Conservation (phyloP, 345 rosid genomes). For the Euphorbia pulcherrima region DNA sequence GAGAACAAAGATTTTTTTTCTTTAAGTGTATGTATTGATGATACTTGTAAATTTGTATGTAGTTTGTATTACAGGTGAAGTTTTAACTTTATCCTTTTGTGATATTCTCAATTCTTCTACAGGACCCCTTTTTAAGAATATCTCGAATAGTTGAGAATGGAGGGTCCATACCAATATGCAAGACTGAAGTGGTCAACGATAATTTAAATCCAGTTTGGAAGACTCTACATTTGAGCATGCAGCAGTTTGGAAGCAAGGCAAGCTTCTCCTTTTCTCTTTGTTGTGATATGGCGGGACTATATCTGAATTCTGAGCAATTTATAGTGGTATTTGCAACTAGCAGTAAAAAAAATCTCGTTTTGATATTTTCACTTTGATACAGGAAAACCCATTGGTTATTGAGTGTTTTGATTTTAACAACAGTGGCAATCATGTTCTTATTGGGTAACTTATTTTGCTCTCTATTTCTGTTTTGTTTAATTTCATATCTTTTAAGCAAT, state of each 20-base stretch:
- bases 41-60: not conserved
- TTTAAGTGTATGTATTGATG: constrained; percentile 56
- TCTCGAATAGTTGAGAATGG: constrained; percentile 63
- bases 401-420: constrained; percentile 84
- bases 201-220: constrained; percentile 78
- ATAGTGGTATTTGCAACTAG: not conserved
- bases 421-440: constrained; percentile 57
- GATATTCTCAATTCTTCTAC: constrained; percentile 1
- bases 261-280: constrained; percentile 19
- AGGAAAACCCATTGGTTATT: constrained; percentile 71
- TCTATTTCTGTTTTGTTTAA: not conserved
- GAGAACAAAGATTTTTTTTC: constrained; percentile 75
- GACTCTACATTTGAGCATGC: constrained; percentile 58
- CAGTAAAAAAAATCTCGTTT: not conserved
- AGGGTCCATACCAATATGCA: constrained; percentile 56
- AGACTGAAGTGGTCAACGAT: constrained; percentile 69
- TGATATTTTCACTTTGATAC: constrained; percentile 18
- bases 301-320: not conserved
- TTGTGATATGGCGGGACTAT: not conserved
- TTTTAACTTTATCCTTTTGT: constrained; percentile 5
- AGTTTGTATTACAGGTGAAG: not conserved
- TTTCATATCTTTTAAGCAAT: constrained; percentile 5
- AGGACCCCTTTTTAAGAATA: constrained; percentile 87
- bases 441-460: constrained; percentile 50
- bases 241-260: constrained; percentile 84